These are phyloP conservation scores for Suhomyces prunicola DNA, from an alignment of 805 yeast species.

Conservation along the genomic window DNA sequence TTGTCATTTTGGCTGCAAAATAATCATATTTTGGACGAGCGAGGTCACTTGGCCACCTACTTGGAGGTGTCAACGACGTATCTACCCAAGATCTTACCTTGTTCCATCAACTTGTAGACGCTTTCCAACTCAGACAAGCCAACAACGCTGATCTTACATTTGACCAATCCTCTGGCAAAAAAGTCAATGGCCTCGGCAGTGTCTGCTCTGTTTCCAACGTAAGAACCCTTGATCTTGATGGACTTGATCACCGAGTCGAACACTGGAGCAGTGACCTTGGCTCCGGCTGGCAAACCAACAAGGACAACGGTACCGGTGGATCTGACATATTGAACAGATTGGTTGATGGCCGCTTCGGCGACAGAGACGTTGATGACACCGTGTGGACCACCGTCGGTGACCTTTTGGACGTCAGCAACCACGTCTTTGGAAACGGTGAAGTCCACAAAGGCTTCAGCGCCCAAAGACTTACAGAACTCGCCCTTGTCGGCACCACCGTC, in stretches of 20 bases:
- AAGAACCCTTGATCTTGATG: constrained; percentile 72
- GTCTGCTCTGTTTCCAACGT: constrained; percentile 88
- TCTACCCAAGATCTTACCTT: constrained; percentile 85
- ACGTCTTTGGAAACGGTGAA: constrained; percentile 46
- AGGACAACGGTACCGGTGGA: constrained; percentile 6
- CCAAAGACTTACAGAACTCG: too few species aligned
- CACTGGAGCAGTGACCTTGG: constrained; percentile 65
- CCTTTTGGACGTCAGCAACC: constrained; percentile 20
- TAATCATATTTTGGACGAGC: background rate
- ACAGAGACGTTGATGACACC: too few species aligned
- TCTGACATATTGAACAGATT: too few species aligned
- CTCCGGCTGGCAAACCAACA: constrained; percentile 79
- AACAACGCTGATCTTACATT: constrained; percentile 70
- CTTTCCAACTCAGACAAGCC: constrained; percentile 68
- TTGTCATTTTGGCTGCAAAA: background rate
- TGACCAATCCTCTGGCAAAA: constrained; percentile 67
- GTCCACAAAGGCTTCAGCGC: too few species aligned
- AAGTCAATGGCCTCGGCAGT: constrained; percentile 77
- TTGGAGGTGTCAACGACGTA: constrained; percentile 78
- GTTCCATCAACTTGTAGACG: constrained; percentile 74
- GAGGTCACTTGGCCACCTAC: constrained; percentile 28
- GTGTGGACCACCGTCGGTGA: too few species aligned
- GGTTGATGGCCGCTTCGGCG: too few species aligned
- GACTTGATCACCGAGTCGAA: constrained; percentile 73
- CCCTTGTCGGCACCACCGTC: too few species aligned